phyloP scores from a whole-genome alignment of 75 land plant species.

The Chamaecyparis obtusa region DNA sequence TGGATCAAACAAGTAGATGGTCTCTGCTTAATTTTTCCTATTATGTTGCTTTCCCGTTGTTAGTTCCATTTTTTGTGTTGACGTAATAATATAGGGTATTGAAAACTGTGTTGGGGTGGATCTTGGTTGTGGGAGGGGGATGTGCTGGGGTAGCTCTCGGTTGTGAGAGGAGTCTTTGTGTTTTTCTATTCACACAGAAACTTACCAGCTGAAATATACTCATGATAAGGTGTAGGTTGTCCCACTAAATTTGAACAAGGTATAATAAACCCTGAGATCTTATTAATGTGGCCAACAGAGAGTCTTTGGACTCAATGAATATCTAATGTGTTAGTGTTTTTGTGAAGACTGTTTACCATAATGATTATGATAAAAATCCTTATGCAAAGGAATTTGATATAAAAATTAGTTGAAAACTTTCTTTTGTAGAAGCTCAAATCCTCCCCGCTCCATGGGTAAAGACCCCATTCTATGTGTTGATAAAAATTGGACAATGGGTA shows the following conservation, averaged over 20 bases:
- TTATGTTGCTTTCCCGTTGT: too few relatives aligned
- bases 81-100: too few relatives aligned
- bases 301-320: background rate
- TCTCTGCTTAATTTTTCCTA: too few relatives aligned
- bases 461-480: background rate
- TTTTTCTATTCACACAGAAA: background rate
- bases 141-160: too few relatives aligned
- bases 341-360: conserved; percentile 72
- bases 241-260: background rate
- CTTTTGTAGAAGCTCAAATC: conserved; percentile 72
- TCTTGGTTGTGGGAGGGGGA: too few relatives aligned
- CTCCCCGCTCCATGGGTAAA: conserved; percentile 83
- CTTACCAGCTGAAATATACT: background rate
- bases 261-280: background rate
- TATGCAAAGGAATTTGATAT: too few relatives aligned
- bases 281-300: background rate
- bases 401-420: conserved; percentile 61
- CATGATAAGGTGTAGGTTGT: background rate
- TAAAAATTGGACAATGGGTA: background rate
- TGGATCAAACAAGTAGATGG: too few relatives aligned
- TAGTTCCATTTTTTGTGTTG: too few relatives aligned
- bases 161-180: too few relatives aligned
- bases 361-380: conserved; percentile 67
- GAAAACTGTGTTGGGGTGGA: too few relatives aligned
- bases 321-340: background rate